Evolutionary conservation across 345 rosid species (phyloP), one percentile per base, ranked within the genome.

Genomic region (Balakata baccata): DNA sequence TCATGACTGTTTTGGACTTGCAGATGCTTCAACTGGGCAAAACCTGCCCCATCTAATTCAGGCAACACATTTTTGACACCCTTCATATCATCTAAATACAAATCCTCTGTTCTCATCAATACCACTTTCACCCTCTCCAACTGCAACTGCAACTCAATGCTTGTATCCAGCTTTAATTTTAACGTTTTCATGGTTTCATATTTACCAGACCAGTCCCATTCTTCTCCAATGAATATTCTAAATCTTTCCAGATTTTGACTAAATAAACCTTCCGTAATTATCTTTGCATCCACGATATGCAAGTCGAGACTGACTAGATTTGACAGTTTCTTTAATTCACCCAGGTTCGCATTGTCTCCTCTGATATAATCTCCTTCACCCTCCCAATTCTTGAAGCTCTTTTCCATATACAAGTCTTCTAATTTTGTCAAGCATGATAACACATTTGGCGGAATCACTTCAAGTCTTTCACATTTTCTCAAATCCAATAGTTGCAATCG

Each of bases 321-420:
- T 17, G 39, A 3, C 65, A 73, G 41, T 38, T 3, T 1, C 39
- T 25, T 70, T 66, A 79, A 58, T 46, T 77, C 81, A 61, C 22
- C 63, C 5, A 79, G 58, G 71, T 38, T 60, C 20, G 77, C 81
- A 45, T 66, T 74, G 9, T 38, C 20, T 11, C 39, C 34, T 39
- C 16, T 11, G 13, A 9, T 3, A 18, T 14, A 16, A 2, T 23
- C 34, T 25, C 56, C 60, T 59, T 64, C 58, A 49, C 12, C 34
- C 52, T 63, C 77, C 82, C 57, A 52, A 0, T 52, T n/a, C 4
- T 34, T 34, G 39, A 71, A 73, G 53, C 69, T 69, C 3, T 58
- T 22, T 3, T 39, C 52, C 66, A 80, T 59, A 16, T 17, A 38
- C 6, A 83, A 54, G 3, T 80, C 86, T 39, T 83, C 84, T 50